Evolutionary conservation across 768 basidiomycete genomes (phyloP).

Genomic region (Chalciporus piperatus): DNA sequence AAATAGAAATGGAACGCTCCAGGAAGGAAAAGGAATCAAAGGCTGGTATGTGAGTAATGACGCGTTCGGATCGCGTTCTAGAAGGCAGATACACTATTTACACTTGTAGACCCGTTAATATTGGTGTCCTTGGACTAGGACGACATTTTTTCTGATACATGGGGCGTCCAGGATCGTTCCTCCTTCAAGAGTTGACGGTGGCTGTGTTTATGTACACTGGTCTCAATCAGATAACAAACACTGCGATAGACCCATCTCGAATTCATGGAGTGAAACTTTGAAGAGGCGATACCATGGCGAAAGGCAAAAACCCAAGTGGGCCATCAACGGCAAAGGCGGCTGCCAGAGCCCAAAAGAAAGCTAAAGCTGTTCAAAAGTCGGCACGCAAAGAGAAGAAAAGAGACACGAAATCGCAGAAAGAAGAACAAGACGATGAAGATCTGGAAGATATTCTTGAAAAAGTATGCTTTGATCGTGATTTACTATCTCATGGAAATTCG

Average conservation of each 20-base stretch:
- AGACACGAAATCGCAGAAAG: slow-evolving; percentile 42
- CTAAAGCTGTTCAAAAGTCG: slow-evolving; percentile 62
- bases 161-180: no score
- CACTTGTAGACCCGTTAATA: background rate
- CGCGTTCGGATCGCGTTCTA: no score
- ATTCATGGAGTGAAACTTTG: background rate
- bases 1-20: slow-evolving; percentile 48
- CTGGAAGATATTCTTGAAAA: slow-evolving; percentile 81
- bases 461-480: slow-evolving; percentile 37
- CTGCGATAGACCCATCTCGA: no score
- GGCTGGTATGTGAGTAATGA: background rate
- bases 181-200: background rate
- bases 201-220: background rate
- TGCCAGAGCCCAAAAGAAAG: slow-evolving; percentile 64
- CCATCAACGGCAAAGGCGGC: slow-evolving; percentile 38
- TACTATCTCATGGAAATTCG: background rate
- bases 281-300: slow-evolving; percentile 13
- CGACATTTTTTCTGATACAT: no score
- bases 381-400: slow-evolving; percentile 71
- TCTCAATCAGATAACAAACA: no score
- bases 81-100: background rate
- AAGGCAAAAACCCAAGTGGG: slow-evolving; percentile 11
- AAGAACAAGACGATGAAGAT: slow-evolving; percentile 70
- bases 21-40: slow-evolving; percentile 11
- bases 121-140: background rate